Percentiles rank a stretch among this genome's conserved stretches.
Evolutionary conservation across 139 green algal genomes (phyloP).

Genomic region (Picochlorum sp.): DNA sequence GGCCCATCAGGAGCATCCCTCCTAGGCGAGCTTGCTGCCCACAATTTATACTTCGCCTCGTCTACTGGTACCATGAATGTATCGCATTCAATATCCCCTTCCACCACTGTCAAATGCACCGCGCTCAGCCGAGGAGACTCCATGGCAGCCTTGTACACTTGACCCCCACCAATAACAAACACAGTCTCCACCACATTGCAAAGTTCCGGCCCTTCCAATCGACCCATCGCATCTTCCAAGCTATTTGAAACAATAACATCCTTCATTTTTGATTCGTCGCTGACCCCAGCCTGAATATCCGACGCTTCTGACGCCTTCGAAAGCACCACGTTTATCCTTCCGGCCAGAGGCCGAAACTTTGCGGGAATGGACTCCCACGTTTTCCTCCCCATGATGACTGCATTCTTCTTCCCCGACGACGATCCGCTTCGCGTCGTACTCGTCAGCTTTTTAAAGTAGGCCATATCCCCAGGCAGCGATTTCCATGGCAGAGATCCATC

Average conservation of each 20-base stretch:
- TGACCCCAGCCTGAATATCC: conserved; percentile 11
- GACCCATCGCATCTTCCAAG: conserved; percentile 59
- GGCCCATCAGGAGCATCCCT: conserved; percentile 20
- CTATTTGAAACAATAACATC: conserved; percentile 19
- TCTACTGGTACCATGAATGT: conserved; percentile 74
- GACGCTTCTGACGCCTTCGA: conserved; percentile 23
- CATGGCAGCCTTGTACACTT: conserved; percentile 60
- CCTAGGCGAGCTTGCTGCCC: conserved; percentile 34
- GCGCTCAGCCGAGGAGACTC: conserved; percentile 54
- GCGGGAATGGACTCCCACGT: conserved; percentile 93
- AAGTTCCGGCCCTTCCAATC: conserved; percentile 35
- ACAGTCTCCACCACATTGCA: conserved; percentile 56
- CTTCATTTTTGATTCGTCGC: not conserved
- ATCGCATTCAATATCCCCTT: conserved; percentile 68
- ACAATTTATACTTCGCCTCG: conserved; percentile 53
- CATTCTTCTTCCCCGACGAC: conserved; percentile 63
- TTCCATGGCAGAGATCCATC: conserved; percentile 55
- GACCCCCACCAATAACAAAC: conserved; percentile 94
- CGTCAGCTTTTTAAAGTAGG: conserved; percentile 87
- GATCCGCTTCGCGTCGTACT: conserved; percentile 17
- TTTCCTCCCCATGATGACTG: conserved; percentile 96
- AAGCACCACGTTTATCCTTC: conserved; percentile 92
- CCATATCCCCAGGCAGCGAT: conserved; percentile 74
- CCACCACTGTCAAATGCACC: conserved; percentile 79
- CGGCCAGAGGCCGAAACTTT: conserved; percentile 81